Base-by-base conservation (phyloP, 2,329 filamentous ascomycete species). In the Colletotrichum higginsianum region DNA sequence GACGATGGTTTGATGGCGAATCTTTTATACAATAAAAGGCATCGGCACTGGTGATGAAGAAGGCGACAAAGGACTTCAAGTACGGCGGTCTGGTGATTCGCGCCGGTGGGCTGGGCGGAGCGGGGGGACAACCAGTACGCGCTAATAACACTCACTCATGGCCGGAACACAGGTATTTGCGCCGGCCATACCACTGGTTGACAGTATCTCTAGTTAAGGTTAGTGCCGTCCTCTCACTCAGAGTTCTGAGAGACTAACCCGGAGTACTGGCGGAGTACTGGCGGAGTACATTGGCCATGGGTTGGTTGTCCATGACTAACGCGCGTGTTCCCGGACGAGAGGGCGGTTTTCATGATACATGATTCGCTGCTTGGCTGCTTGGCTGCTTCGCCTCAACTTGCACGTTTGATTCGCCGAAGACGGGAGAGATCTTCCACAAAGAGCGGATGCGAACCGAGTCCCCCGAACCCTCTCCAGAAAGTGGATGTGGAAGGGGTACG, bases 181-280 rank as follows among this genome's bases (percentile, higher is more conserved):
- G 4, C 69, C 69, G 65, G 68, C 16, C 2, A 71, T 68, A 64
- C 21, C 65, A 65, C 30, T 35, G 2, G 30, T 35, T 35, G 30
- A 11, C 30, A 35, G 30, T 35, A 2, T 11, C 1, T 35, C 30
- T 35, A 35, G 30, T 35, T 35, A 2, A 35, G 30, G 30, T 35
- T 35, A 35, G 30, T 35, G 30, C 8, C 30, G 9, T 35, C 9
- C 21, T 21, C 30, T 18, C 18, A n/a, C 23, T 57, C 65, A 42
- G 47, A 50, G 23, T 40, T 35, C 30, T 35, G 9, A 9, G 30
- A 2, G 30, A 35, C 40, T 35, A 18, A 56, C 46, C n/a, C 63
- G 58, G 50, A 57, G 15, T 21, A 55, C 69, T 63, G 53, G 68
- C 65, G 68, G 68, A 71, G 65, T 63, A n/a, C 63, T 18, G n/a